Base-by-base conservation (phyloP, 257 asterid species). In the Lycium ferocissimum region DNA sequence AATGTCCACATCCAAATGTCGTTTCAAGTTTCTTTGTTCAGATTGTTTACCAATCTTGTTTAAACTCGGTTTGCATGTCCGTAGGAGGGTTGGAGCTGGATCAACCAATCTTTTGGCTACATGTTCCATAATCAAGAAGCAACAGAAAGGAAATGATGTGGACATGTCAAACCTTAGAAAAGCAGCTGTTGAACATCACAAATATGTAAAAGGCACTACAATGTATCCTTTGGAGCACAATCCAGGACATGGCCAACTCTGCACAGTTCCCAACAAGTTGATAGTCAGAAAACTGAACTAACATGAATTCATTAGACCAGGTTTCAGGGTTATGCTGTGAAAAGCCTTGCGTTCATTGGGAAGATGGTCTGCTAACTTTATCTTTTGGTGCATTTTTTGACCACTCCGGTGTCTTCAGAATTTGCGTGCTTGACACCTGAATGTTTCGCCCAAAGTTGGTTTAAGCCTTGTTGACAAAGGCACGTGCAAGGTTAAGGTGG, bases 201-300 rank as follows among this genome's bases (percentile, higher is more conserved):
- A 86, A 80, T 92, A 94, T 35, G 97, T 93, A 18, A 87, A 88
- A 87, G 94, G 93, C 62, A 79, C 92, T 43, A 88, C 92, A 14
- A 92, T 94, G 96, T 94, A 96, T 89, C 98, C 98, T 22, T 86
- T 94, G 96, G 99, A 94, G 79, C 94, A 93, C 88, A 85, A 84
- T 85, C 97, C 94, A 3, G 94, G 98, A 79, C 97, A 94, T 40
- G 97, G 96, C 53, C 91, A 88, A 14, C 99, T 96, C 86, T 94
- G 99, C 90, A 90, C 93, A 11, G 91, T 91, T 75, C 61, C 94
- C 96, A 66, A 84, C 89, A 80, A 80, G 86, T 85, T 83, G 84
- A 87, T 84, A 8, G 26, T 20, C 84, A 81, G 67, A 37, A 67
- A 62, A 62, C 87, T 54, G 37, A 79, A 17, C 56, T 18, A 56